Conservation (phyloP, 2,329 filamentous ascomycete species). For the Tolypocladium inflatum region DNA sequence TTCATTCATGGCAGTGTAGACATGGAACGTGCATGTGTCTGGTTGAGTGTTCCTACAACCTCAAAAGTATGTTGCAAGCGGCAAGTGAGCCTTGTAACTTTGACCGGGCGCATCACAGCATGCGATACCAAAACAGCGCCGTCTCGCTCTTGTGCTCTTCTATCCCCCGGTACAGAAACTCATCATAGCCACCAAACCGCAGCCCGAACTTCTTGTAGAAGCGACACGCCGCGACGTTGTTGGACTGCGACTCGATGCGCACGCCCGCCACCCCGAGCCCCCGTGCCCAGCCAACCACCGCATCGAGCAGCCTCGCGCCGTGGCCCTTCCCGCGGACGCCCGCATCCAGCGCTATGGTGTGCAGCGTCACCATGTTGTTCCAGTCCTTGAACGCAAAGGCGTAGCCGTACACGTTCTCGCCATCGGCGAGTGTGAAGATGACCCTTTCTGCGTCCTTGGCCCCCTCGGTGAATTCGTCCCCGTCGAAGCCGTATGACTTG, state of each 20-base stretch:
- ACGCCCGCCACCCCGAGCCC: slow-evolving; percentile 5
- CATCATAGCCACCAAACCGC: slow-evolving; percentile 9
- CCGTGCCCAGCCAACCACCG: slow-evolving; percentile 7
- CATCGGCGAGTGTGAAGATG: not conserved
- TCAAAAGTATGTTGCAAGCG: too few relatives aligned
- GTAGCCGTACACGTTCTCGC: slow-evolving; percentile 6
- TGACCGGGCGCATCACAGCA: not conserved
- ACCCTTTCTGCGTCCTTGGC: not conserved
- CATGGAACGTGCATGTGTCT: too few relatives aligned
- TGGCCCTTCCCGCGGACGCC: slow-evolving; percentile 6
- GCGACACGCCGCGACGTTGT: slow-evolving; percentile 7
- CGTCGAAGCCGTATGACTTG: slow-evolving; percentile 3
- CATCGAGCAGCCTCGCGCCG: slow-evolving; percentile 3
- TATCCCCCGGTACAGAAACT: slow-evolving; percentile 7
- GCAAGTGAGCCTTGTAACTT: too few relatives aligned
- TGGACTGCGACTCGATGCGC: slow-evolving; percentile 7
- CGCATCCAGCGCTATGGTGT: slow-evolving; percentile 6
- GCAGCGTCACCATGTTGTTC: slow-evolving; percentile 10
- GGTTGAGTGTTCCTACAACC: too few relatives aligned
- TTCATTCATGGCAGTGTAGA: too few relatives aligned
- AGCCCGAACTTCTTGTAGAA: slow-evolving; percentile 9
- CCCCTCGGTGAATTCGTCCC: slow-evolving; percentile 1
- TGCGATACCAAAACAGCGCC: slow-evolving; percentile 9
- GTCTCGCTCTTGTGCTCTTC: slow-evolving; percentile 4
- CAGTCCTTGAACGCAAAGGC: slow-evolving; percentile 5